phyloP scores from a whole-genome alignment of 371 early-diverging fungal genomes.

The Actinomucor elegans region DNA sequence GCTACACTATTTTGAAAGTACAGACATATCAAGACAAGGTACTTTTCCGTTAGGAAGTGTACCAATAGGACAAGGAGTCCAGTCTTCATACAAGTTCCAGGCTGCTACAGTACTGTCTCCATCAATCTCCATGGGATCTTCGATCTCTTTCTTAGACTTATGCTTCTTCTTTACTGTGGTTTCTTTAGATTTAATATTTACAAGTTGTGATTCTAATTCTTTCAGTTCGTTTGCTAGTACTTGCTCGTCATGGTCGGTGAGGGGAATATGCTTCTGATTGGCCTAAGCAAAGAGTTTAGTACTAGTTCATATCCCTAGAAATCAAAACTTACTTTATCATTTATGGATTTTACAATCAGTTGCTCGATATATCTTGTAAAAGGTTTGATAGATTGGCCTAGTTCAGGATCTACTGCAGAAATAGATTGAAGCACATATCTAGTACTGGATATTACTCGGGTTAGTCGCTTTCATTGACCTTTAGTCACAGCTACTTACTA shows the following conservation, averaged over 20 bases:
- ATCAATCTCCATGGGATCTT: slow-evolving; percentile 10
- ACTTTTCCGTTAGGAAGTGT: slow-evolving; percentile 41
- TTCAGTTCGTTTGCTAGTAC: slow-evolving; percentile 19
- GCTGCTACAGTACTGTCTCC: neutral
- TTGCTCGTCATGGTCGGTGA: slow-evolving; percentile 3
- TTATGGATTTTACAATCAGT: slow-evolving; percentile 19
- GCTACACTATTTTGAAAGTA: no score
- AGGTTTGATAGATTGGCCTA: slow-evolving; percentile 26
- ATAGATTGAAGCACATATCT: slow-evolving; percentile 30
- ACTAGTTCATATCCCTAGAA: neutral
- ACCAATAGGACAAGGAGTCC: slow-evolving; percentile 43
- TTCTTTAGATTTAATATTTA: slow-evolving; percentile 14
- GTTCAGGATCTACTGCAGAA: slow-evolving; percentile 12
- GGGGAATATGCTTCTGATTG: neutral
- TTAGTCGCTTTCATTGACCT: neutral
- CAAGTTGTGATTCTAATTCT: slow-evolving; percentile 21
- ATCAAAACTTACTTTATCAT: slow-evolving; percentile 10
- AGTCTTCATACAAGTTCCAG: slow-evolving; percentile 33
- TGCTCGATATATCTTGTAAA: slow-evolving; percentile 37
- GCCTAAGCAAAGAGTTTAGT: neutral
- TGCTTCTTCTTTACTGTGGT: neutral
- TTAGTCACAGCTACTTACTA: slow-evolving; percentile 25
- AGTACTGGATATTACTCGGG: slow-evolving; percentile 22
- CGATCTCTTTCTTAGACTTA: neutral
- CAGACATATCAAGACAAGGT: slow-evolving; percentile 37